Percentiles rank a stretch among this genome's conserved stretches.
Evolutionary conservation across 805 yeast genomes (phyloP).

Genomic region (Monosporozyma solicola): DNA sequence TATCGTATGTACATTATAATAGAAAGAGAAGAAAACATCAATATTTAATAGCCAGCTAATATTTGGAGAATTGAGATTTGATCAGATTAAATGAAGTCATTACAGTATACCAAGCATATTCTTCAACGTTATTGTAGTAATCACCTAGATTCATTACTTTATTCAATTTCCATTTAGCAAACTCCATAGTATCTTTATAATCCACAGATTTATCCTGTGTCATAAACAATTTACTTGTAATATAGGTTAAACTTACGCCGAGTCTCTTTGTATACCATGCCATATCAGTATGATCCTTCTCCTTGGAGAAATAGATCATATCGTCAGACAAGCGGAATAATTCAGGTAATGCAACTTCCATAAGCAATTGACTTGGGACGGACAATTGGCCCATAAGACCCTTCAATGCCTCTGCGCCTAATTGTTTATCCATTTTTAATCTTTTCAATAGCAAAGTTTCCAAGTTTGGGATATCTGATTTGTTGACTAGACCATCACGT

Average conservation of each 20-base stretch:
- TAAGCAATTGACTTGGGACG: conserved; percentile 50
- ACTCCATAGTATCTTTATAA: conserved; percentile 49
- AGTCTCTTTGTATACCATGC: conserved; percentile 90
- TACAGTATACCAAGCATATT: conserved; percentile 67
- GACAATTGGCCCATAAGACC: conserved; percentile 48
- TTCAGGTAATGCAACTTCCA: conserved; percentile 48
- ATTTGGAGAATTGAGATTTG: conserved; percentile 56
- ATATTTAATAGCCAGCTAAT: conserved; percentile 6
- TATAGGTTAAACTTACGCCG: conserved; percentile 59
- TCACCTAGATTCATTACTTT: conserved; percentile 48
- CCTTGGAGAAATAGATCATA: conserved; percentile 71
- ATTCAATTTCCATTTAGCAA: conserved; percentile 52
- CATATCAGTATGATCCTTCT: conserved; percentile 59
- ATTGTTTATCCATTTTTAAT: conserved; percentile 36
- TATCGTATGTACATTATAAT: not conserved
- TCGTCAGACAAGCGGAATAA: conserved; percentile 76
- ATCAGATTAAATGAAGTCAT: conserved; percentile 54
- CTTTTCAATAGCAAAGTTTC: conserved; percentile 39
- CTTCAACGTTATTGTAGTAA: conserved; percentile 56
- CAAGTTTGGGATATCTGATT: conserved; percentile 15
- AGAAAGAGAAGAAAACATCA: not conserved
- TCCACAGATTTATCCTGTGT: conserved; percentile 56
- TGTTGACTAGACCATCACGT: not conserved
- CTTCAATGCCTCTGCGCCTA: conserved; percentile 26
- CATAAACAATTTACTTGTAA: conserved; percentile 72